Conservation (phyloP, 2,329 filamentous ascomycete species). For the Tolypocladium album region DNA sequence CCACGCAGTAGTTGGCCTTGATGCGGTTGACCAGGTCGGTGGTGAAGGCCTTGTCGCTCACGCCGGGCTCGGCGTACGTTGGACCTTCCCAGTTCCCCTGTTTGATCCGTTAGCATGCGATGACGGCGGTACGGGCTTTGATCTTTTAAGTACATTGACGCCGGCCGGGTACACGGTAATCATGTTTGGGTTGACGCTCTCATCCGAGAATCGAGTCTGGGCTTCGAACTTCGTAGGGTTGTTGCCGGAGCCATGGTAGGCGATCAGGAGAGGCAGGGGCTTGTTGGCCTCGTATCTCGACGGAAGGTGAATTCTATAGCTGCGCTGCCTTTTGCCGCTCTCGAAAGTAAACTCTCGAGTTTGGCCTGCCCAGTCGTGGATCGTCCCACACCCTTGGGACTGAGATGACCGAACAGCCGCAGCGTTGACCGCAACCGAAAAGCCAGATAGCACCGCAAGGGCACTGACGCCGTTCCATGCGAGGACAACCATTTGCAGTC, state of each 20-base stretch:
- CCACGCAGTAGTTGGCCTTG: slow-evolving; percentile 25
- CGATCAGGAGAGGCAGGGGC: slow-evolving; percentile 30
- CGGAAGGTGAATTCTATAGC: slow-evolving; percentile 12
- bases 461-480: neutral
- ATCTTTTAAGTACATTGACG: slow-evolving; percentile 16
- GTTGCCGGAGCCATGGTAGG: slow-evolving; percentile 32
- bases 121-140: no score
- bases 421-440: neutral
- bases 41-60: slow-evolving; percentile 31
- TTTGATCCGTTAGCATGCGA: neutral
- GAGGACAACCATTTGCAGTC: neutral
- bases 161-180: slow-evolving; percentile 36
- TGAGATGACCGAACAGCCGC: neutral
- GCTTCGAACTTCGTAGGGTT: slow-evolving; percentile 22
- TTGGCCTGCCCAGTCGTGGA: slow-evolving; percentile 10
- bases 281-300: slow-evolving; percentile 19
- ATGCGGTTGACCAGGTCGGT: slow-evolving; percentile 29
- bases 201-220: slow-evolving; percentile 24
- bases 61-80: slow-evolving; percentile 20
- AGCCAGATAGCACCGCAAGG: neutral
- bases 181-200: slow-evolving; percentile 22
- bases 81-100: slow-evolving; percentile 29
- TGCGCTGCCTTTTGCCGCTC: slow-evolving; percentile 9
- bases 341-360: slow-evolving; percentile 10
- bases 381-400: slow-evolving; percentile 8